Conservation (phyloP, 73 alveolate genomes). For the Paraurostyla sp. region DNA sequence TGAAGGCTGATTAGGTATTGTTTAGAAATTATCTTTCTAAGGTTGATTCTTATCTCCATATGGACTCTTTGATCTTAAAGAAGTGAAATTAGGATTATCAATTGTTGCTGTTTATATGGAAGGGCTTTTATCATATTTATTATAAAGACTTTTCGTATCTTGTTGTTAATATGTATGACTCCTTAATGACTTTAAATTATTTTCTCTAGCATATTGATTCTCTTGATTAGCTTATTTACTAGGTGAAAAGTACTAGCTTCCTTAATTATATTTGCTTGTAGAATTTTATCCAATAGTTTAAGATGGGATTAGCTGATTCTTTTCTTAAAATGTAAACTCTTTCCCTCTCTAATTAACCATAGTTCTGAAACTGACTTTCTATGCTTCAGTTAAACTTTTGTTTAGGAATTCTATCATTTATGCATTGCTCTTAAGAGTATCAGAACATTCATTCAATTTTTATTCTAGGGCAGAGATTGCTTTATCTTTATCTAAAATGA, state of each 20-base stretch:
- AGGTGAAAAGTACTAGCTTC: neutral
- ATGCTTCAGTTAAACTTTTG: constrained; percentile 37
- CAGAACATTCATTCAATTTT: constrained; percentile 1
- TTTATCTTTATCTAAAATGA: neutral
- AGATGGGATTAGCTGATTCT: too few relatives aligned
- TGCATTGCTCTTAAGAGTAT: neutral
- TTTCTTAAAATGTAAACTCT: neutral
- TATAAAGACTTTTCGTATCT: too few relatives aligned
- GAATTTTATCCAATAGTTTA: neutral
- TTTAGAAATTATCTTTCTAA: neutral
- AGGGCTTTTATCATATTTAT: too few relatives aligned
- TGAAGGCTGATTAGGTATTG: neutral
- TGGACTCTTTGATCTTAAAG: too few relatives aligned
- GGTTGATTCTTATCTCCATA: neutral
- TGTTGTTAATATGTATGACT: too few relatives aligned
- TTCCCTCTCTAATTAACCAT: constrained; percentile 20
- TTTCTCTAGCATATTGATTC: too few relatives aligned
- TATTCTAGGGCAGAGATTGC: neutral
- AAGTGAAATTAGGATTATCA: too few relatives aligned
- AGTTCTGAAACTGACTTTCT: constrained; percentile 18
- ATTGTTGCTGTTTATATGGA: too few relatives aligned
- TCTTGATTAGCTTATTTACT: too few relatives aligned
- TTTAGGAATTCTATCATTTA: constrained; percentile 25
- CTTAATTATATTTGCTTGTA: neutral
- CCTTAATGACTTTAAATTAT: too few relatives aligned